These are phyloP conservation scores for Coemansia sp. DNA, from an alignment of 192 early-diverging fungal genomes.

Conservation along the genomic window DNA sequence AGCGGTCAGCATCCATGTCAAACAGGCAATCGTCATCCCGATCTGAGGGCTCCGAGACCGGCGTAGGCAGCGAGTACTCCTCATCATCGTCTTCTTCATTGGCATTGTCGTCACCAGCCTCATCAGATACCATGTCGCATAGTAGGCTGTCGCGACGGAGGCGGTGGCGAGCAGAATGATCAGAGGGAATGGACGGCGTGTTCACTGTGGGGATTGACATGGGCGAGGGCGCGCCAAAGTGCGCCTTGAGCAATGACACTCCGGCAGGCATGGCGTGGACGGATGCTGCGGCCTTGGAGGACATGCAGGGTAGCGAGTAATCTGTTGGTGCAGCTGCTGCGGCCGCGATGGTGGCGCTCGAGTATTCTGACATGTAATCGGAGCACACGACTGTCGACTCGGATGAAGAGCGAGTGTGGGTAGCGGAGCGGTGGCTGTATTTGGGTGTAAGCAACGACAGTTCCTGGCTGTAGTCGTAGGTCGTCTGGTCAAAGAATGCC, in stretches of 20 bases:
- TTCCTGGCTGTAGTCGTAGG: conserved; percentile 2
- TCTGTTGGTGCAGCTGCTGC: conserved; percentile 6
- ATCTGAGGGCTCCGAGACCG: not conserved
- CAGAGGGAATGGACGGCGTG: conserved; percentile 2
- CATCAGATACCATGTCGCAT: conserved; percentile 4
- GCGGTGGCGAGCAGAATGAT: not conserved
- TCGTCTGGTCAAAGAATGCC: conserved; percentile 7
- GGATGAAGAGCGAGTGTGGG: conserved; percentile 40
- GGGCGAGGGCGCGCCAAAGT: conserved; percentile 3
- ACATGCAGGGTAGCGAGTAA: conserved; percentile 1
- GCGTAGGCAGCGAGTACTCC: conserved; percentile 2
- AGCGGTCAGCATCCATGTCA: conserved; percentile 41
- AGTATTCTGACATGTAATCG: conserved; percentile 8
- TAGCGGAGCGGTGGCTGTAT: not conserved
- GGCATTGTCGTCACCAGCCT: not conserved
- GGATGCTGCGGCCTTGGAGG: conserved; percentile 5
- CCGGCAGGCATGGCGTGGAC: not conserved
- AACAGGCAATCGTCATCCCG: conserved; percentile 26
- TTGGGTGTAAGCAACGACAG: conserved; percentile 3
- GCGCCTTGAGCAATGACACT: not conserved
- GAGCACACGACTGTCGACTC: conserved; percentile 24
- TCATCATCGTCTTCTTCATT: conserved; percentile 4
- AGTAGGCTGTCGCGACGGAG: conserved; percentile 16
- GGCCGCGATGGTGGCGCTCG: conserved; percentile 3
- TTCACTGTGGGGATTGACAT: conserved; percentile 11